Conservation (phyloP, 1,284 basidiomycete genomes). For the Ganoderma multipileum region DNA sequence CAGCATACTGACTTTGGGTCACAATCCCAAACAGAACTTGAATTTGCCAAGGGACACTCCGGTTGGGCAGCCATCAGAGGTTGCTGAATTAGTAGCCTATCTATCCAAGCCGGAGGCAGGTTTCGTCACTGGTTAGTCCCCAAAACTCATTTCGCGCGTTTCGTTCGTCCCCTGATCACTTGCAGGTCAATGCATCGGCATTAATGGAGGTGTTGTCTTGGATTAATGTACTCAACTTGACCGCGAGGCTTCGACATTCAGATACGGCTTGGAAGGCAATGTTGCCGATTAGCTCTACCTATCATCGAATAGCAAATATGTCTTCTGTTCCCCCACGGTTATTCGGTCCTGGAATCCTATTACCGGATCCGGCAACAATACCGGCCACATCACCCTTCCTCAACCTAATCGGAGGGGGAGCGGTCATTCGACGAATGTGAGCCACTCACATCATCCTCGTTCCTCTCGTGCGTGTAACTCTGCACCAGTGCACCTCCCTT, state of each 20-base stretch:
- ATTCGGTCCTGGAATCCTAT: neutral
- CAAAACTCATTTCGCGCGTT: neutral
- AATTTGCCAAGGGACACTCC: neutral
- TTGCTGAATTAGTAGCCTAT: slow-evolving; percentile 3
- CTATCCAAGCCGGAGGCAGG: neutral
- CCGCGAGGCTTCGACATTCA: neutral
- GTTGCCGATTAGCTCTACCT: no score
- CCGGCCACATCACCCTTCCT: neutral
- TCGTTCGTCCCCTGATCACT: neutral
- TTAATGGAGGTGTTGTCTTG: neutral
- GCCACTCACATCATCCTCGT: neutral
- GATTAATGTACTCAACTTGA: neutral
- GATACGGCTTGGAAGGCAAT: neutral
- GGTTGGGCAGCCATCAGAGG: slow-evolving; percentile 1
- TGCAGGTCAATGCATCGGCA: slow-evolving; percentile 4
- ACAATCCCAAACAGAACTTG: neutral
- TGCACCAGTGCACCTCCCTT: neutral
- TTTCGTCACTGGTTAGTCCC: neutral
- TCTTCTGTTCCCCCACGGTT: neutral
- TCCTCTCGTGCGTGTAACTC: neutral
- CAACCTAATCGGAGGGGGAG: neutral
- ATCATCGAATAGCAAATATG: neutral
- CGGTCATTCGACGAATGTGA: neutral
- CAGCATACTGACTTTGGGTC: neutral
- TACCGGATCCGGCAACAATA: neutral